These are phyloP conservation scores for Juglanconis oblonga DNA, from an alignment of 2,329 filamentous ascomycete species.

Conservation along the genomic window DNA sequence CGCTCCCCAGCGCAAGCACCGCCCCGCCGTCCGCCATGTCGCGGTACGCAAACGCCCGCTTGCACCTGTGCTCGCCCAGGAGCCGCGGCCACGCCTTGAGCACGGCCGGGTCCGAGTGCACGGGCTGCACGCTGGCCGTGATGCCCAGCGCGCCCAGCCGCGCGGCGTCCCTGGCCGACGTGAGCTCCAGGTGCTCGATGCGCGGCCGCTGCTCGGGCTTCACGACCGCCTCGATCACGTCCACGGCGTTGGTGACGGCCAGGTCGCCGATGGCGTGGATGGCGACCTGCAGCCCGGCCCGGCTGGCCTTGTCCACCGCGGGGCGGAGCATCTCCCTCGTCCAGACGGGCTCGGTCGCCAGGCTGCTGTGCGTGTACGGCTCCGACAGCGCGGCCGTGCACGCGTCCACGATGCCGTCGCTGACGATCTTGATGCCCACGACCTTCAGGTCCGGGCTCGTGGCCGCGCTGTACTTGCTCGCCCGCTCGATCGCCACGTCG, in stretches of 20 bases:
- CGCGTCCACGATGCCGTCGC: constrained; percentile 63
- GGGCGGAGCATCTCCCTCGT: constrained; percentile 46
- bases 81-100: constrained; percentile 59
- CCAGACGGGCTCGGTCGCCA: constrained; percentile 53
- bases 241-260: constrained; percentile 55
- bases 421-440: constrained; percentile 63
- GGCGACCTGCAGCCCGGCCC: constrained; percentile 56
- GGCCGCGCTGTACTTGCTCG: constrained; percentile 38
- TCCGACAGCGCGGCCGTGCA: constrained; percentile 61
- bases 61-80: constrained; percentile 51
- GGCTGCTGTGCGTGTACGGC: constrained; percentile 51
- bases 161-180: constrained; percentile 50
- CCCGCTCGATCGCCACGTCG: constrained; percentile 47
- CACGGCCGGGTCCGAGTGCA: constrained; percentile 60
- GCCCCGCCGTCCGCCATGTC: constrained; percentile 57
- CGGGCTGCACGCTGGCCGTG: constrained; percentile 57
- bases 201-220: constrained; percentile 51
- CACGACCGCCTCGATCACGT: constrained; percentile 46
- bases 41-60: constrained; percentile 57
- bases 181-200: constrained; percentile 64
- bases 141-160: constrained; percentile 58
- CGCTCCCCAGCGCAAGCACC: constrained; percentile 54
- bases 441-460: constrained; percentile 48
- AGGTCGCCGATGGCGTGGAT: constrained; percentile 65
- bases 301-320: constrained; percentile 52